Evolutionary conservation across 2,329 filamentous ascomycete species (phyloP), one percentile per base, ranked within the genome.

Genomic region (Erysiphe pisi): DNA sequence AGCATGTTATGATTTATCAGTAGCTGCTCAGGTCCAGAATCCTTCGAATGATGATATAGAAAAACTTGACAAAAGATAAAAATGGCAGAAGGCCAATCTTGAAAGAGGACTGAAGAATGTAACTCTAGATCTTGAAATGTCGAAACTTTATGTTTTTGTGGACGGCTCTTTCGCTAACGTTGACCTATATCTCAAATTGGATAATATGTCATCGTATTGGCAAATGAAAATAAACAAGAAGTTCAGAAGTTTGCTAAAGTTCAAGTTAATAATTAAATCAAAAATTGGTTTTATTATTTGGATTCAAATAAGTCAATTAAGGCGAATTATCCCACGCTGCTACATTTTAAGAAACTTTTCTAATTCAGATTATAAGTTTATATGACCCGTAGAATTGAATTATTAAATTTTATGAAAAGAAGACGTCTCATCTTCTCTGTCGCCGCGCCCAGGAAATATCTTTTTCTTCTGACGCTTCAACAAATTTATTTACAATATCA

Each of bases 61-160:
- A 8, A 43, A 36, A 9, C 45, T 75, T 1, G 52, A 75, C n/a
- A 75, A 75, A n/a, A 14, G 71, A 75, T 43, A 56, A 11, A 56
- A 49, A n/a, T 75, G 71, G 71, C 71, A 75, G n/a, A 52, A 52
- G 18, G 14, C 49, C 20, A 75, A 75, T 31, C 25, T 75, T 14
- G n/a, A 56, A 28, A 25, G 43, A 56, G 71, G 43, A 12, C 25
- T 75, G 20, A 56, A 52, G 6, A 45, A 75, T 31, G n/a, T 75
- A 28, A 22, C 71, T 28, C 45, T 56, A 20, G 28, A 28, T n/a
- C n/a, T 75, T 31, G 71, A 75, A 16, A 28, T 43, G 11, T 14
- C 45, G 1, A 52, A 75, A 52, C 20, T 56, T 75, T 75, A 52
- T 75, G 71, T 75, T 22, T 75, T 75, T n/a, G 71, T 75, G 49